Evolutionary conservation across 805 yeast genomes (phyloP).

Genomic region (Teunomyces pallodes): DNA sequence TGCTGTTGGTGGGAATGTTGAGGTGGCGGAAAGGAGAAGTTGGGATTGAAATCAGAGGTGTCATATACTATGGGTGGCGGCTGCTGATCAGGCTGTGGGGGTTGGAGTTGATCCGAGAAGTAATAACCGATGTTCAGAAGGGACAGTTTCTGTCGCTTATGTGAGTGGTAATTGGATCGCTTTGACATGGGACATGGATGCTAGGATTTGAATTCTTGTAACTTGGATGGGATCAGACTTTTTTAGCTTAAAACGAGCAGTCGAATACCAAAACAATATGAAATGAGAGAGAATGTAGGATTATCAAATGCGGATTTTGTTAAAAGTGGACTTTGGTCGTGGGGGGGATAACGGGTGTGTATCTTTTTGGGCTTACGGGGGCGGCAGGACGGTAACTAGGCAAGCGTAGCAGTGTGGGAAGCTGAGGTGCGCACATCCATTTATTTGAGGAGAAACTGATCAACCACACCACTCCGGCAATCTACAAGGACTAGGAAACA

Average conservation of each 20-base stretch:
- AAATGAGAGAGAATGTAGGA: slow-evolving; percentile 4
- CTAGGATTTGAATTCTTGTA: not conserved
- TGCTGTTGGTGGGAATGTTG: too few relatives aligned
- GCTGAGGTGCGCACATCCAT: not conserved
- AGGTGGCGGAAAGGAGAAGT: slow-evolving; percentile 18
- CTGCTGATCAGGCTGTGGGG: slow-evolving; percentile 5
- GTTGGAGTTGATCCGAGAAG: slow-evolving; percentile 12
- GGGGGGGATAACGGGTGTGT: slow-evolving; percentile 2
- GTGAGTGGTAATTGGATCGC: slow-evolving; percentile 16
- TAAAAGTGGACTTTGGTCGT: slow-evolving; percentile 1
- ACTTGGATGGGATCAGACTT: slow-evolving; percentile 2
- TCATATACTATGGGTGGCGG: slow-evolving; percentile 6
- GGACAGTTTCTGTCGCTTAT: slow-evolving; percentile 39
- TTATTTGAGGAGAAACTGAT: not conserved
- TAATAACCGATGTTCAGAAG: slow-evolving; percentile 30
- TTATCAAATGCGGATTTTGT: slow-evolving; percentile 2
- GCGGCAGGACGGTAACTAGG: slow-evolving; percentile 3
- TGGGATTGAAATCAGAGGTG: slow-evolving; percentile 7
- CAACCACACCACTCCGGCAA: not conserved
- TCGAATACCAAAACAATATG: slow-evolving; percentile 1
- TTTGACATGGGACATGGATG: slow-evolving; percentile 4
- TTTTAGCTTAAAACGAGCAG: slow-evolving; percentile 3
- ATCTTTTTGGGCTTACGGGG: slow-evolving; percentile 4
- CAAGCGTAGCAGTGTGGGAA: slow-evolving; percentile 3
- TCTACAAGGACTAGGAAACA: not conserved